Percentiles rank a stretch among this genome's conserved stretches.
These are phyloP conservation scores for Linum trigynum DNA, from an alignment of 345 rosid species.

Conservation along the genomic window DNA sequence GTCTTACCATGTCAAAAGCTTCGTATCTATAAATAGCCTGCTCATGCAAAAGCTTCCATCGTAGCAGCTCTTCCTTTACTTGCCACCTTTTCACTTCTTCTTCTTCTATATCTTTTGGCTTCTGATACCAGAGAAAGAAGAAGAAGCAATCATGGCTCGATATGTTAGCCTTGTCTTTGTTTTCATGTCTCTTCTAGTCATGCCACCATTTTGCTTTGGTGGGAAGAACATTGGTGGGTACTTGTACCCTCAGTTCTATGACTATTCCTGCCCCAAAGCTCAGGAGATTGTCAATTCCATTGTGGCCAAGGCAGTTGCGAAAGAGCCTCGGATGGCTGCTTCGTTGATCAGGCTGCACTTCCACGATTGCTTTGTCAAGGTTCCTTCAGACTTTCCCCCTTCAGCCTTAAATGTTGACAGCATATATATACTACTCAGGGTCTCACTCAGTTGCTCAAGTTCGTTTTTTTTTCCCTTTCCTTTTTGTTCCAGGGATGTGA, in stretches of 20 bases:
- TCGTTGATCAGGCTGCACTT: constrained; percentile 28
- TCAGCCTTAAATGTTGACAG: not conserved
- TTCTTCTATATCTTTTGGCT: constrained; percentile 8
- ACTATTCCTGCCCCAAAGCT: constrained; percentile 22
- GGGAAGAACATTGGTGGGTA: constrained; percentile 25
- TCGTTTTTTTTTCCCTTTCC: not conserved
- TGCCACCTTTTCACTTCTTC: constrained; percentile 5
- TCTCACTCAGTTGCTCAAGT: not conserved
- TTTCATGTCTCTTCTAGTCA: constrained; percentile 35
- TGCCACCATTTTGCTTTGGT: constrained; percentile 38
- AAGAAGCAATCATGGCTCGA: constrained; percentile 28
- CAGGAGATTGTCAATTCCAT: constrained; percentile 19
- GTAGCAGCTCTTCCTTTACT: constrained; percentile 8
- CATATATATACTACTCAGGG: not conserved
- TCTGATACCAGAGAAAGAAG: constrained; percentile 7
- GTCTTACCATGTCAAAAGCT: constrained; percentile 8
- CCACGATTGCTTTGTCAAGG: constrained; percentile 30
- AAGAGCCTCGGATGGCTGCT: constrained; percentile 28
- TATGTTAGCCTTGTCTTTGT: constrained; percentile 22
- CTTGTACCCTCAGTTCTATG: constrained; percentile 25
- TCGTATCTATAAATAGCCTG: constrained; percentile 28
- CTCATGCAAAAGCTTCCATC: constrained; percentile 11
- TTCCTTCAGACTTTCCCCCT: not conserved
- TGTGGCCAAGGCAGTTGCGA: constrained; percentile 24
- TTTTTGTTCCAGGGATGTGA: constrained; percentile 71